Evolutionary conservation across 2,329 filamentous ascomycete species (phyloP), one percentile per base, ranked within the genome.

Genomic region (Fulvia fulva): DNA sequence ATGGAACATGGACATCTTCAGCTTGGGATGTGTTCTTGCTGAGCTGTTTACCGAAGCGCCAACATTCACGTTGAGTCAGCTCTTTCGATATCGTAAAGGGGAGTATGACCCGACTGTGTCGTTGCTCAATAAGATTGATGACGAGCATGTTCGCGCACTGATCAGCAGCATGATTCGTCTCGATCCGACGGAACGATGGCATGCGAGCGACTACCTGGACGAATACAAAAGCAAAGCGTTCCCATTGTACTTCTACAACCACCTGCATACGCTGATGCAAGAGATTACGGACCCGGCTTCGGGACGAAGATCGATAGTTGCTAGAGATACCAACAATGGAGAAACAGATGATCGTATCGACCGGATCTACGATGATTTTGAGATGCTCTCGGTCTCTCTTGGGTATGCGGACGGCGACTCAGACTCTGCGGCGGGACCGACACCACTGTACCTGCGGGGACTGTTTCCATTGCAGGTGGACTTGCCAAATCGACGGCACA

Each of bases 1-100:
- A 52, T 97, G 93, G 92, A 93, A 94, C 37, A 99, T 99, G 95
- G 94, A 99, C 72, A 88, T 99, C 34, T 99, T 99, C 78, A 97
- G 94, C 73, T 89, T 88, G 22, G 94, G 94, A 7, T 99, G 95
- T 72, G 92, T 97, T 41, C 96, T 99, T 68, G 94, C 94, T 1
- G 94, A 99, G 73, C 81, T 99, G 37, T 97, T 99, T 66, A 83
- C 97, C 5, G 94, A 99, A 75, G 84, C 91, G 0, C 92, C 95
- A 8, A 93, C 97, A n/a, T 97, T 99, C 75, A 96, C 87, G n/a
- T 81, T 99, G 11, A 96, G 91, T 67, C 93, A 97, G 73, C 83
- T 99, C 54, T 97, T 93, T 79, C 93, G 92, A 71, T 99, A 97
- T 71, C 87, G 91, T 43, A 87, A 90, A 62, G 89, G 91, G 65